These are phyloP conservation scores for Nitzschia inconspicua DNA, from an alignment of 108 stramenopile genomes.

Conservation along the genomic window DNA sequence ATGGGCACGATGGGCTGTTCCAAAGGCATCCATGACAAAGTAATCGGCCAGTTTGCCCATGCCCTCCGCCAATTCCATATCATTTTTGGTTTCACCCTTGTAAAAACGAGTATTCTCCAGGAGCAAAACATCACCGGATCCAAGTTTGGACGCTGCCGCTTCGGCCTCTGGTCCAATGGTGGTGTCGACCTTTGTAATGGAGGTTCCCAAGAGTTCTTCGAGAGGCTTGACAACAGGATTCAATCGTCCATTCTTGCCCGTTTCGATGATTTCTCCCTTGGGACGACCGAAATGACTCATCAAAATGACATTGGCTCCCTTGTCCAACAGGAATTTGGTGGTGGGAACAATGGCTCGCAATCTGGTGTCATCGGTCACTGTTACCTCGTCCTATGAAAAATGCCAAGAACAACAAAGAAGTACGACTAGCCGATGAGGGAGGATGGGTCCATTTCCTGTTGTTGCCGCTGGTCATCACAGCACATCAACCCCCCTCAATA, in stretches of 20 bases:
- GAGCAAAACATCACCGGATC: constrained; percentile 79
- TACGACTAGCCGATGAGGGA: no score
- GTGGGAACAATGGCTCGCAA: constrained; percentile 87
- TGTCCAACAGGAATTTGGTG: constrained; percentile 77
- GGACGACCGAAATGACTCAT: constrained; percentile 89
- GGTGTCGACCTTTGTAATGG: constrained; percentile 69
- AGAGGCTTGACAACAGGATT: constrained; percentile 76
- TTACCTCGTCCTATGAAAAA: constrained; percentile 53
- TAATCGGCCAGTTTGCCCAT: constrained; percentile 88
- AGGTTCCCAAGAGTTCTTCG: constrained; percentile 55
- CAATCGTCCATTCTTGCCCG: constrained; percentile 84
- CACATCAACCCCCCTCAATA: no score
- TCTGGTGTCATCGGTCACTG: constrained; percentile 89
- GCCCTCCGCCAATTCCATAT: constrained; percentile 64
- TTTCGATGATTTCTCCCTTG: constrained; percentile 89
- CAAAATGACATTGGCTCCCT: constrained; percentile 89
- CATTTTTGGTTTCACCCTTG: constrained; percentile 88
- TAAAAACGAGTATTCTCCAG: constrained; percentile 98
- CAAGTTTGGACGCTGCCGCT: constrained; percentile 59
- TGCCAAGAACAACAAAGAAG: neutral
- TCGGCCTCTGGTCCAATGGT: constrained; percentile 94
- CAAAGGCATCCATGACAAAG: constrained; percentile 99
- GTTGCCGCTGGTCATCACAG: no score
- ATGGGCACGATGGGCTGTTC: constrained; percentile 99
- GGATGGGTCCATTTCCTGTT: no score